A percentile compares a stretch with the other conserved stretches of the same genome.
These are phyloP conservation scores for Sclerotinia glacialis DNA, from an alignment of 2,329 filamentous ascomycete species.

Conservation along the genomic window DNA sequence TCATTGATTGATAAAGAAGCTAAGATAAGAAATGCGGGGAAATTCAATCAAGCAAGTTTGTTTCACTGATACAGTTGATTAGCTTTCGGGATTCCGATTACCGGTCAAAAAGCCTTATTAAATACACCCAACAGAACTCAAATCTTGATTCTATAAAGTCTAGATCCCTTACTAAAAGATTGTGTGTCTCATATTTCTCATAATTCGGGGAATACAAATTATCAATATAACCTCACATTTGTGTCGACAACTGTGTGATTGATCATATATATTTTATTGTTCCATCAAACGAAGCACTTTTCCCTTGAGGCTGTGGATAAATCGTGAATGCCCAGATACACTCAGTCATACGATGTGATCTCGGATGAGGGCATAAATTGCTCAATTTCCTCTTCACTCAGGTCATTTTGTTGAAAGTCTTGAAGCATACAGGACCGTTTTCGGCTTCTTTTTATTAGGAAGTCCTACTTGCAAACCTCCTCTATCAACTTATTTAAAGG, in stretches of 20 bases:
- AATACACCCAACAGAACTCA: not conserved
- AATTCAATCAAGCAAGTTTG: not conserved
- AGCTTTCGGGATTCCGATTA: not conserved
- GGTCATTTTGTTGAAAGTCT: not conserved
- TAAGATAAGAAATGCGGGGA: constrained; percentile 21
- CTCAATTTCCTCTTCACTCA: not conserved
- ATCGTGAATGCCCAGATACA: not conserved
- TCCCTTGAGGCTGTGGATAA: not conserved
- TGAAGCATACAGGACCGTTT: not conserved
- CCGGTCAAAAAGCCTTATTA: not conserved
- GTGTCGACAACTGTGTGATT: not conserved
- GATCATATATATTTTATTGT: constrained; percentile 10
- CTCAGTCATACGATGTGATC: constrained; percentile 20
- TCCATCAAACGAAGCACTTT: not conserved
- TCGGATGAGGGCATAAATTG: constrained; percentile 19
- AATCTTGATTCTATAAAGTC: not conserved
- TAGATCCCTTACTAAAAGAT: not conserved
- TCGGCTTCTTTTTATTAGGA: not conserved
- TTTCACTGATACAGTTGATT: not conserved
- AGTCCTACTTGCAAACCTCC: not conserved
- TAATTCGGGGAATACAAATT: constrained; percentile 16
- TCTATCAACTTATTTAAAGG: constrained; percentile 1
- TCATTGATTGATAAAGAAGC: not conserved
- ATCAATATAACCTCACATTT: constrained; percentile 7
- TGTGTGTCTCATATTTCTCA: not conserved